Percentiles rank a stretch among this genome's conserved stretches.
These are phyloP conservation scores for Monosporascus sp. DNA, from an alignment of 2,329 filamentous ascomycete species.

Conservation along the genomic window DNA sequence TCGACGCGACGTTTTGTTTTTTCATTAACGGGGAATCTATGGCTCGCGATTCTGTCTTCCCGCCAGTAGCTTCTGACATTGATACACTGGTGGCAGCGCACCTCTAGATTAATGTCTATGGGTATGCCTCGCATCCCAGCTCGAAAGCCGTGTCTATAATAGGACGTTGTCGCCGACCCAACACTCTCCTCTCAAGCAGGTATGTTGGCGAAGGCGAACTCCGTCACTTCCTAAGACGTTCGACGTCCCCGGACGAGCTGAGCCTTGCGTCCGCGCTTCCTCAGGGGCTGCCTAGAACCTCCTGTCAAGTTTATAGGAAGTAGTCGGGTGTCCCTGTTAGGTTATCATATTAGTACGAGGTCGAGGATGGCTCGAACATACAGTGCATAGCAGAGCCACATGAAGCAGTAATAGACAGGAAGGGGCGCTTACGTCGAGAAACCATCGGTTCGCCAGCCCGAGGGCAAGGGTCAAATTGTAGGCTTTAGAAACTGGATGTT, in stretches of 20 bases:
- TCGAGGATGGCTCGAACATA: background rate
- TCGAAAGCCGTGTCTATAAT: background rate
- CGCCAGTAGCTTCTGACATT: background rate
- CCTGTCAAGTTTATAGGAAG: slow-evolving; percentile 71
- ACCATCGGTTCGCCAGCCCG: slow-evolving; percentile 98
- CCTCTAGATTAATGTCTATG: background rate
- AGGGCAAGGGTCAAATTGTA: slow-evolving; percentile 98
- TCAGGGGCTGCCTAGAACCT: slow-evolving; percentile 5
- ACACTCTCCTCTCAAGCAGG: background rate
- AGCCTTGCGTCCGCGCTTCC: slow-evolving; percentile 10
- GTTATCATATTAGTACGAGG: slow-evolving; percentile 7
- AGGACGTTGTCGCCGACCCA: background rate
- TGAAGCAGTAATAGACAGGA: background rate
- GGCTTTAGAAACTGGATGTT: slow-evolving; percentile 45
- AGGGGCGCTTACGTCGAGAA: slow-evolving; percentile 64
- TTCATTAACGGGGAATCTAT: background rate
- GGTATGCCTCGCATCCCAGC: background rate
- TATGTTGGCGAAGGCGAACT: background rate
- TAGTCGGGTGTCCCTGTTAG: slow-evolving; percentile 82
- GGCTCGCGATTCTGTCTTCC: background rate
- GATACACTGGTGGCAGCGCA: background rate
- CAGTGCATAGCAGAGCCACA: slow-evolving; percentile 13
- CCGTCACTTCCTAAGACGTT: slow-evolving; percentile 7
- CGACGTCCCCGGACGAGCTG: background rate
- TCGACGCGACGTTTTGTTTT: background rate